phyloP scores from a whole-genome alignment of 2,329 filamentous ascomycete genomes.

The Pseudopyricularia cyperi region DNA sequence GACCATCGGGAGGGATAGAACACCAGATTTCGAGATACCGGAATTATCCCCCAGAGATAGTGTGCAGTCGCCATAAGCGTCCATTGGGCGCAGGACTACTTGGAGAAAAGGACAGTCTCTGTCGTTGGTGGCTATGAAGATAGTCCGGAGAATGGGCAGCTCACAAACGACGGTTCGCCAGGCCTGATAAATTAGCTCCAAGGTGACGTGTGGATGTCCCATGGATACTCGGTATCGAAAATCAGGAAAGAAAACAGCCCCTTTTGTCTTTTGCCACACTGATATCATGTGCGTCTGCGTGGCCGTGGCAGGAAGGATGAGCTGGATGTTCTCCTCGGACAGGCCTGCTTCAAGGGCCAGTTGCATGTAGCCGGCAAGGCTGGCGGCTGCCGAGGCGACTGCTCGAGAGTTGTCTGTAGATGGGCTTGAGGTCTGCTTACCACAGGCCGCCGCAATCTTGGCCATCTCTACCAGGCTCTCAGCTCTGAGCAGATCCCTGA shows the following conservation, averaged over 20 bases:
- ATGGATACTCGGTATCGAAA: constrained; percentile 46
- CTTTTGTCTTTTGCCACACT: constrained; percentile 56
- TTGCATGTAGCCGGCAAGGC: not conserved
- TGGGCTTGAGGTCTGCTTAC: not conserved
- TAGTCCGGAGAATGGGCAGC: constrained; percentile 56
- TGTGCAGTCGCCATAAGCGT: constrained; percentile 1
- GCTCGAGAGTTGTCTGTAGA: not conserved
- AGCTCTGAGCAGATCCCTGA: constrained; percentile 58
- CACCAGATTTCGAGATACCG: not conserved
- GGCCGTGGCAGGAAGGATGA: constrained; percentile 54
- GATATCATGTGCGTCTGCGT: constrained; percentile 74
- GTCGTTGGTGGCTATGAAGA: constrained; percentile 41
- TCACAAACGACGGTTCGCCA: constrained; percentile 47
- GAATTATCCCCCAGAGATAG: too few relatives aligned
- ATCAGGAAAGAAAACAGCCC: constrained; percentile 57
- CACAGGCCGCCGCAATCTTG: not conserved
- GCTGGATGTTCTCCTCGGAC: constrained; percentile 31
- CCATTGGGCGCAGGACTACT: constrained; percentile 31
- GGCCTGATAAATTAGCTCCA: constrained; percentile 33
- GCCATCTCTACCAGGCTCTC: constrained; percentile 55
- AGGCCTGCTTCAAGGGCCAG: constrained; percentile 30
- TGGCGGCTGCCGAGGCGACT: not conserved
- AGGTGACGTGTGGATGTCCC: not conserved
- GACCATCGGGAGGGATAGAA: constrained; percentile 11
- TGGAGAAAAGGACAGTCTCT: constrained; percentile 46